Percentiles rank a stretch among this genome's conserved stretches.
Evolutionary conservation across 345 rosid species (phyloP).

Genomic region (Linum usitatissimum): DNA sequence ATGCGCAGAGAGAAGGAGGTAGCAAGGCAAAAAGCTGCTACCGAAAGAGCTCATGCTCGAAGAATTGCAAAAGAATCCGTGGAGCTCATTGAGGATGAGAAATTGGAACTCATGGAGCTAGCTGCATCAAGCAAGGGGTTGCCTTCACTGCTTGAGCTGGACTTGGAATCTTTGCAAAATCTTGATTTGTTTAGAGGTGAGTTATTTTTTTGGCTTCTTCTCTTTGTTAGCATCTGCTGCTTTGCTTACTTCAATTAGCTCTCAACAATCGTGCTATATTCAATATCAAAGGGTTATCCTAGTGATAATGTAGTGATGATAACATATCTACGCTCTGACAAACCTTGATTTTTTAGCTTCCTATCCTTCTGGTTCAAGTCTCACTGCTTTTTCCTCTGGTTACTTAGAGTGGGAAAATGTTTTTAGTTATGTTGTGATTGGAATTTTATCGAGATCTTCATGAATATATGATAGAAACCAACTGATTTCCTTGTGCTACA

Average conservation of each 20-base stretch:
- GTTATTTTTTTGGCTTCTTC: constrained; percentile 10
- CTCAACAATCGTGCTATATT: background rate
- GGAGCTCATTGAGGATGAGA: constrained; percentile 80
- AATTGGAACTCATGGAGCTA: constrained; percentile 83
- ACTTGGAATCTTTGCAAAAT: constrained; percentile 59
- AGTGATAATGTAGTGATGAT: no score
- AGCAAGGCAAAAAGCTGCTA: constrained; percentile 80
- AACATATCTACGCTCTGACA: no score
- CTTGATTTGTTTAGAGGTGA: constrained; percentile 69
- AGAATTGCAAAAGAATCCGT: constrained; percentile 76
- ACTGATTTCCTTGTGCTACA: constrained; percentile 6
- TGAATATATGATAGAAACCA: background rate
- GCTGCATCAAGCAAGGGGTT: constrained; percentile 61
- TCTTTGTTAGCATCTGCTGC: background rate
- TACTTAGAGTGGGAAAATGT: background rate
- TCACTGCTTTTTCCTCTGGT: no score
- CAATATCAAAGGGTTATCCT: no score
- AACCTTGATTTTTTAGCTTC: no score
- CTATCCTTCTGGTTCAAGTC: no score
- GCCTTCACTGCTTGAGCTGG: constrained; percentile 54
- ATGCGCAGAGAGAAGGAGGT: constrained; percentile 65
- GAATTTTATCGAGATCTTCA: background rate
- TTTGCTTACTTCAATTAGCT: background rate
- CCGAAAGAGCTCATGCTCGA: constrained; percentile 81
- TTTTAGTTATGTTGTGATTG: background rate